Evolutionary conservation across 768 basidiomycete species (phyloP), one percentile per base, ranked within the genome.

Genomic region (Collybia nuda): DNA sequence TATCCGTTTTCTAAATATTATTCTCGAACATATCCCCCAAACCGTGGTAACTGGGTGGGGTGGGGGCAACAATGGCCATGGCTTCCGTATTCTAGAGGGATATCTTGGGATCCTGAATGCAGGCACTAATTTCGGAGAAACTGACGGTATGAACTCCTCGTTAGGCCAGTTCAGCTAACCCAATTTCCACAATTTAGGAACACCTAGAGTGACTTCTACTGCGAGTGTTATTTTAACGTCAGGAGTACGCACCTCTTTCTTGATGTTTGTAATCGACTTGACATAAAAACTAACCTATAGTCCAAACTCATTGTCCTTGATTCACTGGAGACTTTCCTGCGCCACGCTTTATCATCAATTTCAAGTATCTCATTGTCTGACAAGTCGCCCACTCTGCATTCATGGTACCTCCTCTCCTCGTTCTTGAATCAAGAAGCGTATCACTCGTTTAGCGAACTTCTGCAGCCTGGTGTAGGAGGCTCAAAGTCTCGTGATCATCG

Each of bases 91-190:
- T 11, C 62, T 94, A 19, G 85, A 88, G 59, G 90, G 90, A 2
- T 92, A 92, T 62, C 77, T 93, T 11, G 83, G 87, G n/a, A 77
- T 92, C 53, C 67, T 94, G 50, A 87, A 77, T 54, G 85, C 81
- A 3, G 84, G 86, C 15, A 82, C 82, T 2, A 80, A 74, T 54
- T 84, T 80, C 55, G 80, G 79, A 29, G 80, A 80, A 47, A 70
- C 65, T 9, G 78, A 81, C 50, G 85, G 86, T 81, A 53, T 21
- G 66, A 43, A 40, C 36, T 9, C 14, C 18, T 23, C 2, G 35
- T 35, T n/a, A 43, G 37, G 17, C 18, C 28, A 32, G 44, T 8
- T 6, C 19, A 41, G 32, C 9, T 32, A 23, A 48, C 9, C 29
- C 46, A 14, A 24, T 49, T 36, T 45, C 40, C 22, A n/a, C 41